These are phyloP conservation scores for Agastache rugosa DNA, from an alignment of 257 asterid genomes.

Conservation along the genomic window DNA sequence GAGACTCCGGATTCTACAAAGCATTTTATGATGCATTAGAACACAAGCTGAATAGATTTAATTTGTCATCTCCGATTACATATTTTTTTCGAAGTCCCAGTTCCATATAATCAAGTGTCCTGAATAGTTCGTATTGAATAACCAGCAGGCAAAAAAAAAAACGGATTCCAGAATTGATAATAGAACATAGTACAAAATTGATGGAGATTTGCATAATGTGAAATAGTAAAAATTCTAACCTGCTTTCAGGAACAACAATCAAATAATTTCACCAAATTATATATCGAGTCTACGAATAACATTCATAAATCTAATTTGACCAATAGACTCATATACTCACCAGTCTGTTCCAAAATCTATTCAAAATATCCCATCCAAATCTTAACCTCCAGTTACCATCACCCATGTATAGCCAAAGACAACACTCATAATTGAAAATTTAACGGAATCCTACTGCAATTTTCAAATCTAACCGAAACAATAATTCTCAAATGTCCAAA, in stretches of 20 bases:
- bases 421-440: not conserved
- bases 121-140: not conserved
- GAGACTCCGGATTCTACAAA: conserved; percentile 16
- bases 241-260: conserved; percentile 11
- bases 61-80: conserved; percentile 2
- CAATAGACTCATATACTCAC: conserved; percentile 16
- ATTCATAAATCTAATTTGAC: not conserved
- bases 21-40: not conserved
- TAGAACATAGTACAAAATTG: conserved; percentile 7
- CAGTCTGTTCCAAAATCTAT: not conserved
- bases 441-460: conserved; percentile 5
- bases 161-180: not conserved
- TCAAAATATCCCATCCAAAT: not conserved
- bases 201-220: not conserved
- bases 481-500: not conserved
- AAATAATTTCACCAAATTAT: conserved; percentile 18
- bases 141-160: not conserved
- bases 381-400: conserved; percentile 13
- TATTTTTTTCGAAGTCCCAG: not conserved
- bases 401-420: not conserved
- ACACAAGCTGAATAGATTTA: conserved; percentile 10
- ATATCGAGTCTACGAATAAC: not conserved
- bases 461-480: not conserved
- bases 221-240: not conserved
- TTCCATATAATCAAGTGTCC: not conserved